Evolutionary conservation across 2,329 filamentous ascomycete genomes (phyloP).

Genomic region (Phaeosphaeriaceae sp.): DNA sequence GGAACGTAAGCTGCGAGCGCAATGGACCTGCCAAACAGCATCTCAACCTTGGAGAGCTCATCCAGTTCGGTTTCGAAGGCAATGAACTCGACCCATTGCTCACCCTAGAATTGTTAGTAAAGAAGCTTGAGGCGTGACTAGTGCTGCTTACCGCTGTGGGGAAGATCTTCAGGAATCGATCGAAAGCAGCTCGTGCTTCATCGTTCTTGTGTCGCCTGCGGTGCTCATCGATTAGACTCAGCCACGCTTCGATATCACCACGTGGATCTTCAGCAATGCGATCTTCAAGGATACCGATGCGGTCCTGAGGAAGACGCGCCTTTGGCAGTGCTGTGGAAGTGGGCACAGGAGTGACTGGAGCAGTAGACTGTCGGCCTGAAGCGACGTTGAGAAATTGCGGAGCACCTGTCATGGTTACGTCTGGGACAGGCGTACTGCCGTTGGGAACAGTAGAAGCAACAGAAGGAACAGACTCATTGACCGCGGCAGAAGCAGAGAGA

Average conservation of each 20-base stretch:
- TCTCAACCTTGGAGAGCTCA: slow-evolving; percentile 79
- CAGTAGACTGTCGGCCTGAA: slow-evolving; percentile 49
- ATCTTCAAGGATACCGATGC: slow-evolving; percentile 82
- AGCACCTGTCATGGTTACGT: slow-evolving; percentile 44
- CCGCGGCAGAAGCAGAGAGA: slow-evolving; percentile 47
- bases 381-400: slow-evolving; percentile 33
- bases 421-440: slow-evolving; percentile 49
- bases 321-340: slow-evolving; percentile 46
- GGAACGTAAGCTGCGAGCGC: slow-evolving; percentile 81
- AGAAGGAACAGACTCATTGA: slow-evolving; percentile 56
- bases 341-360: slow-evolving; percentile 44
- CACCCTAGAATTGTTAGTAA: slow-evolving; percentile 72
- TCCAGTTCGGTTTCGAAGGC: slow-evolving; percentile 89
- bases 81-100: slow-evolving; percentile 88
- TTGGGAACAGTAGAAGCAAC: slow-evolving; percentile 59
- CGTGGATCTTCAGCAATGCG: slow-evolving; percentile 90
- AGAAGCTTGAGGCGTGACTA: slow-evolving; percentile 7
- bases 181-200: slow-evolving; percentile 79
- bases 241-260: slow-evolving; percentile 91
- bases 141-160: slow-evolving; percentile 80
- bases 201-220: slow-evolving; percentile 82
- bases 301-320: slow-evolving; percentile 73
- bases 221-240: slow-evolving; percentile 84
- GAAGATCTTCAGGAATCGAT: slow-evolving; percentile 86
- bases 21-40: slow-evolving; percentile 82